A percentile compares a stretch with the other conserved stretches of the same genome.
These are phyloP conservation scores for Aspergillus arachidicola DNA, from an alignment of 2,329 filamentous ascomycete genomes.

Conservation along the genomic window DNA sequence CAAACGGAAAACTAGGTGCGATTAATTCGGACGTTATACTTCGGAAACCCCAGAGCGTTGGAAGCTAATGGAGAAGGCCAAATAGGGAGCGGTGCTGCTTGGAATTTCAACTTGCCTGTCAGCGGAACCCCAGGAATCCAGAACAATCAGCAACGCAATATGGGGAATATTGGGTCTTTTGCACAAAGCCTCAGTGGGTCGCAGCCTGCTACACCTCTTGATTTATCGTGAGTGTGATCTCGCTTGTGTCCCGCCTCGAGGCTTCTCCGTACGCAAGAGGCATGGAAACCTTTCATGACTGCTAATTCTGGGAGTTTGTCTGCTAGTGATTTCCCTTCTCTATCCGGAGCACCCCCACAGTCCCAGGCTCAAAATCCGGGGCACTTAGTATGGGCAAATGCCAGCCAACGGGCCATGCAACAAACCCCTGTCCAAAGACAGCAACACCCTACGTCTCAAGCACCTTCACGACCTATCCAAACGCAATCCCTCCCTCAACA, in stretches of 20 bases:
- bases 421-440: constrained; percentile 58
- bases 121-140: constrained; percentile 56
- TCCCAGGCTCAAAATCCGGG: constrained; percentile 55
- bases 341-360: constrained; percentile 60
- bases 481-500: constrained; percentile 43
- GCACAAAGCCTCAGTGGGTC: constrained; percentile 59
- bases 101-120: constrained; percentile 60
- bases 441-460: constrained; percentile 48
- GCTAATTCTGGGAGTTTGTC: constrained; percentile 10
- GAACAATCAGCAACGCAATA: constrained; percentile 53
- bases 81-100: constrained; percentile 57
- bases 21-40: not conserved
- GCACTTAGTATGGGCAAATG: constrained; percentile 60
- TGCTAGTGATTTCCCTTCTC: constrained; percentile 62
- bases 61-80: constrained; percentile 26
- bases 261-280: constrained; percentile 5
- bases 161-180: constrained; percentile 56
- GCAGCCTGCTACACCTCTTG: constrained; percentile 56
- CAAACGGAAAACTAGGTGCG: constrained; percentile 59
- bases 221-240: constrained; percentile 56
- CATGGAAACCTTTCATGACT: constrained; percentile 3
- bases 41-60: constrained; percentile 2
- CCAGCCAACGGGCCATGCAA: constrained; percentile 56
- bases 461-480: constrained; percentile 44
- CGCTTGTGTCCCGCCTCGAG: constrained; percentile 1